Base-by-base conservation (phyloP, 108 stramenopile genomes). In the Fragilaria radians region DNA sequence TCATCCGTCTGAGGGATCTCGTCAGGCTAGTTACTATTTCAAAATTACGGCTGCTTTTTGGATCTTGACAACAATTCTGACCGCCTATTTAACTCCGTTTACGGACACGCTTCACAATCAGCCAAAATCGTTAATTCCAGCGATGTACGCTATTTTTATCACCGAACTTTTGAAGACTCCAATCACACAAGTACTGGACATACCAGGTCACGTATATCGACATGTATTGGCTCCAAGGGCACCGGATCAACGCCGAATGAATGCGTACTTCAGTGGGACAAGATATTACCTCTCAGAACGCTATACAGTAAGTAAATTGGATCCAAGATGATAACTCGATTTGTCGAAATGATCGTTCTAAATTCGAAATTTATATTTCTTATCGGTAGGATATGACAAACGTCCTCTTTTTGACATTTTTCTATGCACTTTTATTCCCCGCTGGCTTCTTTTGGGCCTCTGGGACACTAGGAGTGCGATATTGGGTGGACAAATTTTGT, bases 401-500 rank as follows among this genome's bases (percentile, higher is more conserved):
- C 14, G 21, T 66, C 1, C 24, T 66, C 17, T 59, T 66, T 33
- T 28, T 66, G 3, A 59, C 65, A 2, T 66, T 57, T 36, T 66
- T n/a, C 28, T 66, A 66, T 47, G 57, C 58, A 1, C 11, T 46
- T 2, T n/a, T 66, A 1, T 66, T 57, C 27, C 65, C 65, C 1
- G 57, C 57, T 1, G 65, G 56, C 1, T 66, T 46, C 30, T 66
- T 49, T 11, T 66, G 55, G 23, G 47, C 48, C 21, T 5, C 65
- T 22, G 32, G 25, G 3, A 59, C 29, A 0, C 23, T 66, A 7
- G 3, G 5, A 9, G 45, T 55, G 2, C 46, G 46, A 21, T 66
- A 66, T 46, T 54, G 30, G 57, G 18, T 33, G 14, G 65, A 66
- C 18, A 66, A 66, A 48, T 66, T 46, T 18, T 66, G 65, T 27